Percentiles rank a stretch among this genome's conserved stretches.
Evolutionary conservation across 768 basidiomycete species (phyloP).

Genomic region (Boletus fagicola): DNA sequence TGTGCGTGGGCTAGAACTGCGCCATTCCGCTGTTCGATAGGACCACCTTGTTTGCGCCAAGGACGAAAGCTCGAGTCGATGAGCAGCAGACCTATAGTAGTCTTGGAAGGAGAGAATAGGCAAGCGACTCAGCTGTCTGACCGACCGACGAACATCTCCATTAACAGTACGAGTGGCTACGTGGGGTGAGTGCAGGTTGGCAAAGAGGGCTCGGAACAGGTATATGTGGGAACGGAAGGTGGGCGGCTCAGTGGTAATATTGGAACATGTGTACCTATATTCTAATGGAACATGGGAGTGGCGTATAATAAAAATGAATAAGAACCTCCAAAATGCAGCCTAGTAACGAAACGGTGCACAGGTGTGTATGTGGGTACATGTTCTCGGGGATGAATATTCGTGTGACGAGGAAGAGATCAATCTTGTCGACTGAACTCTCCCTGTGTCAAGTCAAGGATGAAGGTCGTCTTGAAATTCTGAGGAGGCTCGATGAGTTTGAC

Average conservation of each 20-base stretch:
- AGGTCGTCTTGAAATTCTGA: slow-evolving; percentile 63
- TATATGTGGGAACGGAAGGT: neutral
- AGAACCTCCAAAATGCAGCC: slow-evolving; percentile 13
- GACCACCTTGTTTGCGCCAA: neutral
- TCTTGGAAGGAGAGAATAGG: neutral
- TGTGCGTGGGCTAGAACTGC: neutral
- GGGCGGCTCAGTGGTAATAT: slow-evolving; percentile 9
- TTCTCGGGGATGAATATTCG: neutral
- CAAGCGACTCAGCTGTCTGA: neutral
- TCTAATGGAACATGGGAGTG: slow-evolving; percentile 16
- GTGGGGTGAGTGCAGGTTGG: neutral
- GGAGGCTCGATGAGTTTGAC: slow-evolving; percentile 81
- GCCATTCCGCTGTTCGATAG: neutral
- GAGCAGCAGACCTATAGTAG: neutral
- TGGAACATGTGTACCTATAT: slow-evolving; percentile 16
- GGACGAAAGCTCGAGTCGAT: neutral
- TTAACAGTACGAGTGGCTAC: neutral
- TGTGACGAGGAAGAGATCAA: slow-evolving; percentile 23
- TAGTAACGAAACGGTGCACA: neutral
- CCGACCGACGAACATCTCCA: neutral
- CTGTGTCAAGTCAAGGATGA: slow-evolving; percentile 78
- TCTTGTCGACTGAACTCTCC: slow-evolving; percentile 76
- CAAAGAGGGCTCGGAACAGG: neutral
- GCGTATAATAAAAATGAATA: slow-evolving; percentile 24
- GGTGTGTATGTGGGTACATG: neutral